Conservation (phyloP, 164 flowering plant species). For the Vitis amurensis region DNA sequence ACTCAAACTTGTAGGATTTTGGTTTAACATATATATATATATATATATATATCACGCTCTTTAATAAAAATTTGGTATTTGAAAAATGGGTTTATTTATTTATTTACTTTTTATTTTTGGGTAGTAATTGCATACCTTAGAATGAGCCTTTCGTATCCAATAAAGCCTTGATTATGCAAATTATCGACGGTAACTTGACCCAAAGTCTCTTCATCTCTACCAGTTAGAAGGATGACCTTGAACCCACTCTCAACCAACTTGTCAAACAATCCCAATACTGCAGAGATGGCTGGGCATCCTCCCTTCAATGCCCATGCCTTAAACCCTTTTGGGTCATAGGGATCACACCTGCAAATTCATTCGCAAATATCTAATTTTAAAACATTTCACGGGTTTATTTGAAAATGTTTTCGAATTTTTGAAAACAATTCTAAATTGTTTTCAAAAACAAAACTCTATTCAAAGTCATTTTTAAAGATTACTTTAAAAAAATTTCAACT, state of each 20-base stretch:
- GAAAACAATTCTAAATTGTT: no score
- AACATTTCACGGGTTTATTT: not conserved
- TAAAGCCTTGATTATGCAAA: conserved; percentile 59
- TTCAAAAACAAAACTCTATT: no score
- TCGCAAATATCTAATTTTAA: not conserved
- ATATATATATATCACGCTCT: no score
- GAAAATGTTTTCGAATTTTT: no score
- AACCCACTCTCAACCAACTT: conserved; percentile 49
- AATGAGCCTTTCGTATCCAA: conserved; percentile 46
- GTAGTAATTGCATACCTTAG: no score
- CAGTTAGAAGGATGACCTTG: conserved; percentile 67
- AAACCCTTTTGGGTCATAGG: conserved; percentile 64
- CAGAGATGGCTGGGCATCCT: conserved; percentile 56
- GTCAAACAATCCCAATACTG: conserved; percentile 40
- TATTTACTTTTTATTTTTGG: no score
- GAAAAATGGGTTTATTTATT: no score
- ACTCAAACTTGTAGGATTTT: no score
- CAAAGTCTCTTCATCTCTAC: conserved; percentile 71
- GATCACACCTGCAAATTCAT: conserved; percentile 52
- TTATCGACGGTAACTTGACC: conserved; percentile 48
- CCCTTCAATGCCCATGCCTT: conserved; percentile 61
- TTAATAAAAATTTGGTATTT: no score
- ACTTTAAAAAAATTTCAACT: no score
- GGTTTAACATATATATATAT: no score
- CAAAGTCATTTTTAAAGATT: no score